Evolutionary conservation across 1,139 yeast species (phyloP), one percentile per base, ranked within the genome.

Genomic region (Oligophagozyma castellii): DNA sequence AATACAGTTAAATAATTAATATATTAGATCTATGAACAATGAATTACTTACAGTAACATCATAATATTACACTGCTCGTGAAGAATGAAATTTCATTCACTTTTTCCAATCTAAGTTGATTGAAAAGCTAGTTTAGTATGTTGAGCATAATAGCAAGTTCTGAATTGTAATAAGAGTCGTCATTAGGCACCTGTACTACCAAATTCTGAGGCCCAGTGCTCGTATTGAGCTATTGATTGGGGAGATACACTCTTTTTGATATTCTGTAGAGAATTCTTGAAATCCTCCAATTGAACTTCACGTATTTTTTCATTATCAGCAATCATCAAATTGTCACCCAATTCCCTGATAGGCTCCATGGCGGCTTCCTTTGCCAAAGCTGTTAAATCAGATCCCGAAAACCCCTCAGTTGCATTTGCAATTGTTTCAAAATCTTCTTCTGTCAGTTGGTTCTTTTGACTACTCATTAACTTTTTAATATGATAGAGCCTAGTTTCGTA

Each of bases 291-390:
- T 28, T 56, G 56, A 14, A 72, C 66, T 8, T 71, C 66, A 30
- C 79, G 53, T 20, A 72, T 70, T 29, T 61, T 61, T 19, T 65
- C 67, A 5, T 69, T 63, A 10, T 72, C 68, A 1, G 72, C 67
- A 48, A 61, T 58, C 39, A 72, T 59, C 26, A 72, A 53, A 31
- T 58, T 56, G 32, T 71, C 79, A 0, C 79, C 79, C 24, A 73
- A 48, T 20, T 71, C 69, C 40, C 80, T 55, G 24, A 73, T 60
- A 1, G 80, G 80, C 8, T 74, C 76, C 79, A 73, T 72, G 1
- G 79, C 78, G n/a, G 77, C 70, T 40, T 72, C 78, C 44, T 72
- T 72, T n/a, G 78, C 76, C 32, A 73, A 50, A 3, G 75, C 69
- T 2, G 78, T 70, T 14, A 73, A 61, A 45, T 73, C 80, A 37